Percentiles rank a stretch among this genome's conserved stretches.
These are phyloP conservation scores for Colletotrichum echinochloae DNA, from an alignment of 2,329 filamentous ascomycete genomes.

Conservation along the genomic window DNA sequence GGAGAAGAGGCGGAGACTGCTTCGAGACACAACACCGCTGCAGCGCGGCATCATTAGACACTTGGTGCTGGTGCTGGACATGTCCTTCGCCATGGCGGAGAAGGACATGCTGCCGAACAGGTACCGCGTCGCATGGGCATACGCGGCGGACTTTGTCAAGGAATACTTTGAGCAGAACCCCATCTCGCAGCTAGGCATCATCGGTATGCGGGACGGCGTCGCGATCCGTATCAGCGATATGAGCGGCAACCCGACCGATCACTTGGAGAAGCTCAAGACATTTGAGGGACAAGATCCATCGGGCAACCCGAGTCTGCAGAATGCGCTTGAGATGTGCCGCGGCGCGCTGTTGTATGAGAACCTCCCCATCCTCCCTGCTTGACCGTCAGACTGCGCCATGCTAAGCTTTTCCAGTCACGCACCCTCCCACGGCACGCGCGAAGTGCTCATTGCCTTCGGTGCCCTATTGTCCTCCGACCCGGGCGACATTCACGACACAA, in stretches of 20 bases:
- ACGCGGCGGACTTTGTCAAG: constrained; percentile 86
- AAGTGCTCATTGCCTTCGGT: constrained; percentile 92
- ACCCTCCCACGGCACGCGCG: constrained; percentile 91
- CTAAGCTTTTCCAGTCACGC: constrained; percentile 73
- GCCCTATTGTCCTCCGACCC: constrained; percentile 92
- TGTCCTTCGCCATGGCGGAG: constrained; percentile 93
- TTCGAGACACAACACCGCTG: constrained; percentile 93
- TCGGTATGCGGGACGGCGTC: constrained; percentile 94
- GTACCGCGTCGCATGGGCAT: constrained; percentile 84
- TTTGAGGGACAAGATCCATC: constrained; percentile 76
- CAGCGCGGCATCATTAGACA: constrained; percentile 99
- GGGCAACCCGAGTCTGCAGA: constrained; percentile 87
- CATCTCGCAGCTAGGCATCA: constrained; percentile 92
- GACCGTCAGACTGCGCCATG: not conserved
- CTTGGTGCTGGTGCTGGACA: constrained; percentile 88
- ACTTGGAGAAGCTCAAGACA: constrained; percentile 80
- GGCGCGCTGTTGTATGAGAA: constrained; percentile 81
- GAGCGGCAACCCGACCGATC: constrained; percentile 90
- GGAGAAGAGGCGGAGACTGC: constrained; percentile 81
- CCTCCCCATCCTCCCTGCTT: not conserved
- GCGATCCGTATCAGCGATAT: constrained; percentile 89
- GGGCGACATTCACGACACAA: constrained; percentile 93
- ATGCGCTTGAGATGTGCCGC: constrained; percentile 94
- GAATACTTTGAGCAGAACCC: constrained; percentile 99
- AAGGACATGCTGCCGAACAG: constrained; percentile 93